Percentiles rank a stretch among this genome's conserved stretches.
phyloP scores from a whole-genome alignment of 805 yeast genomes.

The Yarrowia sp. region DNA sequence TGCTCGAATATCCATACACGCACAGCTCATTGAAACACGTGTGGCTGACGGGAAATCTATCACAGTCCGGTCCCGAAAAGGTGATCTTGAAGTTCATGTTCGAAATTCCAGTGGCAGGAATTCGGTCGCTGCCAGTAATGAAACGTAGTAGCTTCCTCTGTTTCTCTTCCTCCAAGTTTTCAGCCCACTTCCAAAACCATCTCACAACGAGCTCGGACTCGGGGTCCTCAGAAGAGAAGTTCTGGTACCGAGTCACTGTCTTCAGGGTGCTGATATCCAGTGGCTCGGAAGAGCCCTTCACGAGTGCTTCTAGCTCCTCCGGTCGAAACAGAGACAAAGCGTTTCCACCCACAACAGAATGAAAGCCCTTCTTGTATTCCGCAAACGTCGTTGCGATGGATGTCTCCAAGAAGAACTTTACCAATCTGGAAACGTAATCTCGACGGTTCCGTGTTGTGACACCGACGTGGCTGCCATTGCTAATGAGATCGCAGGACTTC shows the following conservation, averaged over 20 bases:
- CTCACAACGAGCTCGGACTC: slow-evolving; percentile 55
- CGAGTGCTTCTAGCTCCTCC: slow-evolving; percentile 76
- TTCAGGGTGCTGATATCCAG: slow-evolving; percentile 71
- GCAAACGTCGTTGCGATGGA: slow-evolving; percentile 61
- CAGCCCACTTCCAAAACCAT: slow-evolving; percentile 91
- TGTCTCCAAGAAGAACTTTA: slow-evolving; percentile 64
- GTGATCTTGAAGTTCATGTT: slow-evolving; percentile 77
- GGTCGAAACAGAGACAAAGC: slow-evolving; percentile 82
- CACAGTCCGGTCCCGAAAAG: slow-evolving; percentile 56
- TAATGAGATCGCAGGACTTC: slow-evolving; percentile 57
- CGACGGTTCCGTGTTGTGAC: slow-evolving; percentile 69
- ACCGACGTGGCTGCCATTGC: slow-evolving; percentile 60
- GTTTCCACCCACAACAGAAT: slow-evolving; percentile 77
- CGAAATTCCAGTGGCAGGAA: slow-evolving; percentile 91
- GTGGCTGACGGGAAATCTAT: slow-evolving; percentile 81
- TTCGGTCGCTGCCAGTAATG: slow-evolving; percentile 87
- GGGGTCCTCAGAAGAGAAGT: slow-evolving; percentile 53
- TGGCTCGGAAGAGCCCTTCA: slow-evolving; percentile 78
- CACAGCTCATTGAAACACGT: slow-evolving; percentile 94
- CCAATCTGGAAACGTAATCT: slow-evolving; percentile 68
- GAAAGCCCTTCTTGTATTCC: slow-evolving; percentile 74
- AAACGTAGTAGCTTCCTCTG: slow-evolving; percentile 74
- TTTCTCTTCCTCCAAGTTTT: slow-evolving; percentile 53
- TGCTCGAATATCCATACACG: slow-evolving; percentile 66
- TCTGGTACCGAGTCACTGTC: slow-evolving; percentile 70